Evolutionary conservation across 108 stramenopile genomes (phyloP), one percentile per base, ranked within the genome.

Genomic region (Skeletonema marinoi): DNA sequence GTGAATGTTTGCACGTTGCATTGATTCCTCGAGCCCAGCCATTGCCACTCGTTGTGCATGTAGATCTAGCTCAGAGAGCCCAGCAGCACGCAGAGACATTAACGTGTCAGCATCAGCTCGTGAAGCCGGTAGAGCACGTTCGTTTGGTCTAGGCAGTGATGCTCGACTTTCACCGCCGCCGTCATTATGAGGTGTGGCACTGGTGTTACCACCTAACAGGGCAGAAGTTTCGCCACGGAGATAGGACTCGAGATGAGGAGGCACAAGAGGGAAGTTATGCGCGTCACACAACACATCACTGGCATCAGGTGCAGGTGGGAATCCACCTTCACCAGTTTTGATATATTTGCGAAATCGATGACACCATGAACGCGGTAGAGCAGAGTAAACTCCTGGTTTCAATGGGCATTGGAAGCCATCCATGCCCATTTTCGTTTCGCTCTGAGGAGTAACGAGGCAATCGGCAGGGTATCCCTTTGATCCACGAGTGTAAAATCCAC

Each of bases 311-410:
- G 93, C 87, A 48, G 78, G 77, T 0, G 87, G 88, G 30, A 71
- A 68, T n/a, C 85, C 82, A 13, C 86, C 93, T 54, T 91, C 92
- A n/a, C 93, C 93, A 13, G 89, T 91, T 71, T 93, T 95, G 54
- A 95, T 88, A 68, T 93, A 95, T 32, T 83, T 88, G 12, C 94
- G 86, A 89, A 92, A 95, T 61, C 80, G 76, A 63, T 92, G 88
- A 50, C 90, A 92, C 94, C 94, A 95, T 5, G 88, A 77, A 21
- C 89, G 77, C 8, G 94, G 94, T 10, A 95, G 36, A 2, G 89
- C 88, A 51, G 85, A 84, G 66, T 95, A 95, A 9, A 80, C 83
- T 6, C 90, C 93, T 58, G 83, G 74, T 19, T 68, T 59, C 65
- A 94, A 73, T 8, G 93, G 93, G 67, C 93, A 91, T 8, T 54